Evolutionary conservation across 345 rosid species (phyloP).

Genomic region (Adansonia digitata): DNA sequence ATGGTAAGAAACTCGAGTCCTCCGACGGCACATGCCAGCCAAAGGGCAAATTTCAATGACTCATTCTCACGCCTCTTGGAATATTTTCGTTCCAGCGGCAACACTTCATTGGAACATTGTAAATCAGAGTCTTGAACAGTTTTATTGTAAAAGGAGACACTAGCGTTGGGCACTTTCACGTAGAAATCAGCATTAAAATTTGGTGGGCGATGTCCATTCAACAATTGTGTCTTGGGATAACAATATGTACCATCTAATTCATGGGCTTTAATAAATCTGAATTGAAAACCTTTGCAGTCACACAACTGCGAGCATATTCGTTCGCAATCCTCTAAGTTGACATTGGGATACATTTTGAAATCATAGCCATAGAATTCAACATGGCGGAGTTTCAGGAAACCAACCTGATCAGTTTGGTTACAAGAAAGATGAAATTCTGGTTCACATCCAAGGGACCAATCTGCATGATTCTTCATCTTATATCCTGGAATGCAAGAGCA

Average conservation of each 20-base stretch:
- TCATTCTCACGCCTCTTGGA: neutral
- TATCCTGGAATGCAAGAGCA: slow-evolving; percentile 31
- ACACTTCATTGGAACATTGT: slow-evolving; percentile 8
- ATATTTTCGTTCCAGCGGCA: neutral
- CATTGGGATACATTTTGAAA: neutral
- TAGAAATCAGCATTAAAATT: slow-evolving; percentile 10
- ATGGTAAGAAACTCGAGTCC: neutral
- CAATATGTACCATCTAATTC: slow-evolving; percentile 4
- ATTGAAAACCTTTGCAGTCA: slow-evolving; percentile 29
- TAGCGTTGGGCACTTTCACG: slow-evolving; percentile 15
- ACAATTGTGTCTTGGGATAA: slow-evolving; percentile 18
- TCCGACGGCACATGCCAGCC: neutral
- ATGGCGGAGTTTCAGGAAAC: slow-evolving; percentile 17
- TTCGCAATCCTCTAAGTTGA: slow-evolving; percentile 16
- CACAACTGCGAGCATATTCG: slow-evolving; percentile 21
- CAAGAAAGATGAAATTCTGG: slow-evolving; percentile 21
- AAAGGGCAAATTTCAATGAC: neutral
- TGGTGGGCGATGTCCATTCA: slow-evolving; percentile 14
- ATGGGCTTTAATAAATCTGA: neutral
- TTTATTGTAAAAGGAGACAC: neutral
- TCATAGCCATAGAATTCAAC: slow-evolving; percentile 36
- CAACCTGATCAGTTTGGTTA: neutral
- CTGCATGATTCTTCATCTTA: slow-evolving; percentile 13
- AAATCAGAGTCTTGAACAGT: slow-evolving; percentile 24
- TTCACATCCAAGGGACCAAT: slow-evolving; percentile 34